Conservation (phyloP, 257 asterid species). For the Perilla frutescens region DNA sequence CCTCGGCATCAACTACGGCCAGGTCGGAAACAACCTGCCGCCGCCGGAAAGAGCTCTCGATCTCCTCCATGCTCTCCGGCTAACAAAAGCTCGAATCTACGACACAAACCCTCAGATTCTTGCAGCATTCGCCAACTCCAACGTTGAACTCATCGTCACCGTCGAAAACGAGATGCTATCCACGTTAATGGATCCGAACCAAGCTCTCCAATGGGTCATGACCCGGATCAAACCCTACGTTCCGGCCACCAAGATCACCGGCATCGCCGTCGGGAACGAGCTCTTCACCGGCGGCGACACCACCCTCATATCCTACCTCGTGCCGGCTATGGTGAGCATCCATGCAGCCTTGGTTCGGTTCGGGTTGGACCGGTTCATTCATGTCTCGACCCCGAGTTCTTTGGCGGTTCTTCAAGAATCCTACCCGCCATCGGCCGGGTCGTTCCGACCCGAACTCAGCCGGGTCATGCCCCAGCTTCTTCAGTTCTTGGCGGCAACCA, state of each 20-base stretch:
- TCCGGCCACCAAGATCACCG: constrained; percentile 70
- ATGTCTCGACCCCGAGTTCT: constrained; percentile 67
- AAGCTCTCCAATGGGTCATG: constrained; percentile 71
- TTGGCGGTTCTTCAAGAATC: constrained; percentile 66
- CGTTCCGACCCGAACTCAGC: constrained; percentile 48
- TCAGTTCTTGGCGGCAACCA: constrained; percentile 55
- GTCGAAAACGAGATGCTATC: constrained; percentile 61
- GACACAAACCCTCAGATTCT: constrained; percentile 74
- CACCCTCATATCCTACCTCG: constrained; percentile 47
- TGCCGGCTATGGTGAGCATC: constrained; percentile 67
- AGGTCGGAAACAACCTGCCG: constrained; percentile 72
- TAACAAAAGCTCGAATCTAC: constrained; percentile 68
- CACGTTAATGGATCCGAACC: constrained; percentile 52
- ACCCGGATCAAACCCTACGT: constrained; percentile 58
- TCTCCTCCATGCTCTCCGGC: constrained; percentile 52
- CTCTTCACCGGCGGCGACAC: constrained; percentile 60
- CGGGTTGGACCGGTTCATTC: constrained; percentile 55
- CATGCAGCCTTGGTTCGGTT: constrained; percentile 60
- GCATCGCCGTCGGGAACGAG: constrained; percentile 76
- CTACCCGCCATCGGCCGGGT: constrained; percentile 79
- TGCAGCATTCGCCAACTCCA: constrained; percentile 63
- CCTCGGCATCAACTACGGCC: constrained; percentile 82
- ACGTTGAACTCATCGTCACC: constrained; percentile 57
- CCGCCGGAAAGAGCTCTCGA: constrained; percentile 62
- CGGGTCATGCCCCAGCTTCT: constrained; percentile 61